phyloP scores from a whole-genome alignment of 1,284 basidiomycete genomes.

The Cryptococcus amylolentus region DNA sequence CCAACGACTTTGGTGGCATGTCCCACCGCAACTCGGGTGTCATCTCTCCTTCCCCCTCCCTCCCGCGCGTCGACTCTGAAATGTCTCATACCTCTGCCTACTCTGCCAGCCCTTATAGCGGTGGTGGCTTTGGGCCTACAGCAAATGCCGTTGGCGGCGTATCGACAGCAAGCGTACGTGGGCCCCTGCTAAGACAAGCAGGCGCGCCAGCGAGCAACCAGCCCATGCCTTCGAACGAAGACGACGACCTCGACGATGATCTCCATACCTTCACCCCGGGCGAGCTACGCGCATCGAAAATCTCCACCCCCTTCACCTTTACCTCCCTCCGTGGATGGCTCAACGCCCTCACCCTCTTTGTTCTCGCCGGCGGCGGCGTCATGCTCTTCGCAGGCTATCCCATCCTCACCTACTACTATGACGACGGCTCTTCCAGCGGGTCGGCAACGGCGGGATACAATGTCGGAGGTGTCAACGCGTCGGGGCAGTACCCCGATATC shows the following conservation, averaged over 20 bases:
- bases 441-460: constrained; percentile 54
- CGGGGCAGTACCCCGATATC: constrained; percentile 60
- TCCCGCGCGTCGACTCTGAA: too few species aligned
- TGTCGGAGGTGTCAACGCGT: constrained; percentile 70
- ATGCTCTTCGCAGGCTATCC: constrained; percentile 75
- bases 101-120: constrained; percentile 82
- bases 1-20: too few species aligned
- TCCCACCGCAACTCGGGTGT: too few species aligned
- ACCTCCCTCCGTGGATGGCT: constrained; percentile 45
- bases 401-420: constrained; percentile 56
- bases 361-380: constrained; percentile 52
- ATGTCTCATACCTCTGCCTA: constrained; percentile 57
- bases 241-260: constrained; percentile 54
- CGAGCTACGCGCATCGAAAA: constrained; percentile 23
- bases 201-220: too few species aligned
- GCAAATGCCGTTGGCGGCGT: too few species aligned
- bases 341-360: constrained; percentile 57
- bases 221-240: constrained; percentile 18
- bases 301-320: constrained; percentile 50
- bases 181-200: too few species aligned
- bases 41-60: too few species aligned
- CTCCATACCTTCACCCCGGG: constrained; percentile 56
- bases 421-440: constrained; percentile 9
- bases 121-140: constrained; percentile 49
- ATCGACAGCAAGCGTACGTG: too few species aligned